These are phyloP conservation scores for Apiospora rasikravindrae DNA, from an alignment of 2,329 filamentous ascomycete species.

Conservation along the genomic window DNA sequence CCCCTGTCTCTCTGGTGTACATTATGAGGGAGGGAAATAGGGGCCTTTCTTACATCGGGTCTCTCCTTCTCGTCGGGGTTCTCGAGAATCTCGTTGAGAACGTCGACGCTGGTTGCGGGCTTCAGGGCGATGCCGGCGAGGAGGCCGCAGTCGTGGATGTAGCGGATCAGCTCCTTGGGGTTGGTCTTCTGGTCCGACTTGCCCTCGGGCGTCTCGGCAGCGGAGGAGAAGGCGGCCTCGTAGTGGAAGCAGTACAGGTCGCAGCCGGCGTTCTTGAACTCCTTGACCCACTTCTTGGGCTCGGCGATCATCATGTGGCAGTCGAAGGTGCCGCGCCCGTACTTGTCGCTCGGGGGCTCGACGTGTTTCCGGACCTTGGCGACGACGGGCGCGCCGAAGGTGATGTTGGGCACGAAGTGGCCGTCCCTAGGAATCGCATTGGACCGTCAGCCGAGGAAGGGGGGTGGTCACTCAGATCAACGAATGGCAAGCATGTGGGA, in stretches of 20 bases:
- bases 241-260: conserved; percentile 99
- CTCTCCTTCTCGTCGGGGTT: conserved; percentile 73
- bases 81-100: conserved; percentile 89
- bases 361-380: conserved; percentile 91
- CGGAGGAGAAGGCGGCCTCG: conserved; percentile 89
- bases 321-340: conserved; percentile 92
- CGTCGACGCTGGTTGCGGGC: conserved; percentile 87
- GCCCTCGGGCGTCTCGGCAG: conserved; percentile 78
- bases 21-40: conserved; percentile 18
- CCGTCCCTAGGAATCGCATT: conserved; percentile 73
- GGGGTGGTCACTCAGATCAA: not conserved
- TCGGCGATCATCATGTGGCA: conserved; percentile 99
- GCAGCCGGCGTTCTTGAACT: conserved; percentile 92
- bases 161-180: conserved; percentile 83
- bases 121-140: conserved; percentile 95
- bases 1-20: not conserved
- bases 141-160: conserved; percentile 88
- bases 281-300: conserved; percentile 98
- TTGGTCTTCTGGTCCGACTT: conserved; percentile 74
- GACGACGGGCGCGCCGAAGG: conserved; percentile 93
- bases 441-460: not conserved
- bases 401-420: conserved; percentile 98
- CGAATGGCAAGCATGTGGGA: not conserved
- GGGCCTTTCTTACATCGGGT: conserved; percentile 74
- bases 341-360: conserved; percentile 69